Evolutionary conservation across 2,329 filamentous ascomycete species (phyloP).

Genomic region (Cordyceps farinosa): DNA sequence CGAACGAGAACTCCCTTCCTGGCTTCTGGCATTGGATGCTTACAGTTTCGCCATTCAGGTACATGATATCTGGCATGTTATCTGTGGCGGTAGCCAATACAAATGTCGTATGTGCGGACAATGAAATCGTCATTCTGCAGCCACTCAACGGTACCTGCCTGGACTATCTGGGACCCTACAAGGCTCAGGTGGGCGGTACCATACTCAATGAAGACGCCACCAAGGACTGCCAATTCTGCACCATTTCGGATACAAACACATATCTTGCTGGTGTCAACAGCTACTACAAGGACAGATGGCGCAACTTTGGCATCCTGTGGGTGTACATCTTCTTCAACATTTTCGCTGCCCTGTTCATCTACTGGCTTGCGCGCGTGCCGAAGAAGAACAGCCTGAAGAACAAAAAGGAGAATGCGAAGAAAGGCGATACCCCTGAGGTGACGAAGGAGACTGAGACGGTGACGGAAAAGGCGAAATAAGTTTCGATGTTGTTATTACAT

Average conservation of each 20-base stretch:
- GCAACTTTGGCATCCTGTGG: conserved; percentile 64
- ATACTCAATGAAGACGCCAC: conserved; percentile 48
- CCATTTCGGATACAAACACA: conserved; percentile 47
- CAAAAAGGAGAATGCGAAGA: conserved; percentile 4
- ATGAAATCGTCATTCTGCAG: conserved; percentile 66
- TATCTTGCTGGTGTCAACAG: conserved; percentile 48
- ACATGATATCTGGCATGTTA: conserved; percentile 71
- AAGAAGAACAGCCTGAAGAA: conserved; percentile 36
- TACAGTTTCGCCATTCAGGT: conserved; percentile 72
- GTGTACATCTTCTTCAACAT: conserved; percentile 58
- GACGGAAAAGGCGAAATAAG: not conserved
- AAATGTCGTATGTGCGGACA: conserved; percentile 60
- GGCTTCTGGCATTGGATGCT: conserved; percentile 78
- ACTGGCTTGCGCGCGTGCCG: conserved; percentile 51
- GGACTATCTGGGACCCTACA: conserved; percentile 54
- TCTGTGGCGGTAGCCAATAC: conserved; percentile 67
- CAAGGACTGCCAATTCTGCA: conserved; percentile 53
- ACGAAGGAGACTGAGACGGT: not conserved
- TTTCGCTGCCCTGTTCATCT: conserved; percentile 50
- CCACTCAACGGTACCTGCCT: conserved; percentile 60
- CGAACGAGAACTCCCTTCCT: conserved; percentile 58
- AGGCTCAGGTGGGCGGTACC: conserved; percentile 47
- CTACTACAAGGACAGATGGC: conserved; percentile 59
- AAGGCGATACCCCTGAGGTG: not conserved
- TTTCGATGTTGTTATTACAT: not conserved